phyloP scores from a whole-genome alignment of 345 rosid species.

The Erodium maritimum region DNA sequence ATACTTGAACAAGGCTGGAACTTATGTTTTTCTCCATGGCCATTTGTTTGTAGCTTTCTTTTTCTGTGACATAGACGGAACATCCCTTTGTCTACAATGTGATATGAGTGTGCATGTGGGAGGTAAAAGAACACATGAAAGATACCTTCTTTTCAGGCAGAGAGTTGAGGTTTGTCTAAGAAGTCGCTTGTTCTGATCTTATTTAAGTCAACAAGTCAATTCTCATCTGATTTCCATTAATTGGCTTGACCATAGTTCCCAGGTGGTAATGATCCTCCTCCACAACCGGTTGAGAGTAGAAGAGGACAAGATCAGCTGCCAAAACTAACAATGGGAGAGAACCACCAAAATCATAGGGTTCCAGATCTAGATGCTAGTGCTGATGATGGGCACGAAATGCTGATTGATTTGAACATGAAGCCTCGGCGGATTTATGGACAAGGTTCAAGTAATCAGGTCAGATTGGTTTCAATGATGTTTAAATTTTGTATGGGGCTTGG shows the following conservation, averaged over 20 bases:
- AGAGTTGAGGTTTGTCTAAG: slow-evolving; percentile 44
- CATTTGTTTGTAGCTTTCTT: slow-evolving; percentile 49
- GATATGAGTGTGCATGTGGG: slow-evolving; percentile 83
- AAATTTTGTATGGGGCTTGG: not conserved
- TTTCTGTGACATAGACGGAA: slow-evolving; percentile 79
- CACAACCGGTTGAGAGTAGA: slow-evolving; percentile 18
- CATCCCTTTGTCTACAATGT: slow-evolving; percentile 73
- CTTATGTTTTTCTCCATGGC: slow-evolving; percentile 10
- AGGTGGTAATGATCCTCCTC: slow-evolving; percentile 38
- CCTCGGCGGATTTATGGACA: slow-evolving; percentile 45
- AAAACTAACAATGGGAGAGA: slow-evolving; percentile 19
- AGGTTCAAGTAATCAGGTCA: slow-evolving; percentile 49
- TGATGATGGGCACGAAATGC: slow-evolving; percentile 26
- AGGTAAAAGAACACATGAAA: slow-evolving; percentile 58
- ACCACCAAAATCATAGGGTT: slow-evolving; percentile 23
- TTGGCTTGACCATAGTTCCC: slow-evolving; percentile 42
- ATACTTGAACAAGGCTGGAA: not conserved
- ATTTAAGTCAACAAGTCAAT: not conserved
- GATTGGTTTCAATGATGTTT: not conserved
- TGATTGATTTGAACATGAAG: slow-evolving; percentile 66
- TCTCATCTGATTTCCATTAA: not conserved
- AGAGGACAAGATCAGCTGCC: slow-evolving; percentile 21
- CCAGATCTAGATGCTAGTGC: slow-evolving; percentile 16
- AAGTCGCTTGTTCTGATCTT: slow-evolving; percentile 2
- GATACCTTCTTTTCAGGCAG: slow-evolving; percentile 65